phyloP scores from a whole-genome alignment of 805 yeast genomes.

The Monosporozyma yasuniensis region DNA sequence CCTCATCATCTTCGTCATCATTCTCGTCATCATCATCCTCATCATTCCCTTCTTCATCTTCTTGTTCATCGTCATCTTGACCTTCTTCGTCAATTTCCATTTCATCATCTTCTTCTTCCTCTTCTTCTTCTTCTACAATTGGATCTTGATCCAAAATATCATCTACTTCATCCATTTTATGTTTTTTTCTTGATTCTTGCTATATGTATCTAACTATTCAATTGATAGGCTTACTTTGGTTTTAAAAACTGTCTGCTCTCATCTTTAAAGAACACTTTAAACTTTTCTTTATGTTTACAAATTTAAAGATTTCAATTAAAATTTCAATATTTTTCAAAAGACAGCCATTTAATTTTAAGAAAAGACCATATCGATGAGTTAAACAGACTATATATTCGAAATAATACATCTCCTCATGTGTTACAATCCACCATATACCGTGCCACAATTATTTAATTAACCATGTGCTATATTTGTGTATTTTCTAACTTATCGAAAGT shows the following conservation, averaged over 20 bases:
- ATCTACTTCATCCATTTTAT: slow-evolving; percentile 26
- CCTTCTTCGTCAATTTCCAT: slow-evolving; percentile 14
- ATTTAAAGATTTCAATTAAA: neutral
- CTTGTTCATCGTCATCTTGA: slow-evolving; percentile 20
- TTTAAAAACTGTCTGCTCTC: too few relatives aligned
- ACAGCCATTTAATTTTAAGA: too few relatives aligned
- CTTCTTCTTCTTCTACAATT: slow-evolving; percentile 23
- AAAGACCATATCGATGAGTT: too few relatives aligned
- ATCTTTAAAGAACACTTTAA: neutral
- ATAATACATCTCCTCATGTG: too few relatives aligned
- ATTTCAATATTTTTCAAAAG: neutral
- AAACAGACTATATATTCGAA: too few relatives aligned
- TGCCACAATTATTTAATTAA: too few relatives aligned
- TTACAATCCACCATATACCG: too few relatives aligned
- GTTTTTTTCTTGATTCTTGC: too few relatives aligned
- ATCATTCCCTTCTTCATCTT: slow-evolving; percentile 17
- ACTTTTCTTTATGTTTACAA: neutral
- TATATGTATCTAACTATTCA: neutral
- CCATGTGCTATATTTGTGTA: too few relatives aligned
- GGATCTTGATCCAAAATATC: slow-evolving; percentile 25
- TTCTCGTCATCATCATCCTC: slow-evolving; percentile 18
- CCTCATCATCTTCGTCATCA: slow-evolving; percentile 8
- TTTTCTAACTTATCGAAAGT: too few relatives aligned
- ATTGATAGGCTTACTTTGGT: too few relatives aligned
- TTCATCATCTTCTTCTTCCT: slow-evolving; percentile 21